Percentiles rank a stretch among this genome's conserved stretches.
Conservation (phyloP, 2,329 filamentous ascomycete species). For the Ustilaginoidea virens region DNA sequence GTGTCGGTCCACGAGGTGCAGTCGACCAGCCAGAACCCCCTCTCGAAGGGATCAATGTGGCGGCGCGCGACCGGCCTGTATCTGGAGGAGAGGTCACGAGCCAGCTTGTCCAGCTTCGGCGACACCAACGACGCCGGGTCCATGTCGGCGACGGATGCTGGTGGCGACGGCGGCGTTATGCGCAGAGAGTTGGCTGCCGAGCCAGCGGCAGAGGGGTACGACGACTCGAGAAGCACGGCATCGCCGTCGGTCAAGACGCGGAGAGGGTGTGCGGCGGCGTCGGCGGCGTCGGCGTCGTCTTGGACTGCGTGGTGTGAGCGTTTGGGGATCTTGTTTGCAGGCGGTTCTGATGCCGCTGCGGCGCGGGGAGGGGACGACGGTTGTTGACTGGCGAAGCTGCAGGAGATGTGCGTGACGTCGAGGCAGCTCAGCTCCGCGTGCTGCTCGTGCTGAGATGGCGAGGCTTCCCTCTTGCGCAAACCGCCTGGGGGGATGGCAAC, state of each 20-base stretch:
- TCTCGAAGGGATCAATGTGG: constrained; percentile 39
- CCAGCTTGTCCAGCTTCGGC: constrained; percentile 30
- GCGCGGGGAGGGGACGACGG: constrained; percentile 9
- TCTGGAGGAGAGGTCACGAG: constrained; percentile 33
- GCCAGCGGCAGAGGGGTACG: constrained; percentile 6
- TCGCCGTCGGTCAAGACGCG: too few species aligned
- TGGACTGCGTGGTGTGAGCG: too few species aligned
- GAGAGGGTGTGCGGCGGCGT: too few species aligned
- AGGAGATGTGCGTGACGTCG: constrained; percentile 19
- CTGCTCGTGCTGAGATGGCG: constrained; percentile 1
- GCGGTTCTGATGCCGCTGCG: constrained; percentile 13
- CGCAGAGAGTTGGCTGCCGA: constrained; percentile 22
- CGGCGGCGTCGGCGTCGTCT: too few species aligned
- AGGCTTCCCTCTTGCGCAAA: neutral
- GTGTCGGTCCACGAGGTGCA: constrained; percentile 35
- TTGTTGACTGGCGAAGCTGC: constrained; percentile 14
- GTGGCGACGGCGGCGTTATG: constrained; percentile 39
- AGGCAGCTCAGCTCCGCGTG: constrained; percentile 2
- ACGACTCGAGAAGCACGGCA: constrained; percentile 9
- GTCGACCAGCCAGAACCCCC: constrained; percentile 63
- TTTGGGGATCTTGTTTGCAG: constrained; percentile 13
- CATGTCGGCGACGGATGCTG: constrained; percentile 30
- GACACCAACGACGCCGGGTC: constrained; percentile 38
- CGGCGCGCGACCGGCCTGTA: constrained; percentile 31
- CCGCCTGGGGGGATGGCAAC: neutral